These are phyloP conservation scores for Leptographium procerum DNA, from an alignment of 2,329 filamentous ascomycete species.

Conservation along the genomic window DNA sequence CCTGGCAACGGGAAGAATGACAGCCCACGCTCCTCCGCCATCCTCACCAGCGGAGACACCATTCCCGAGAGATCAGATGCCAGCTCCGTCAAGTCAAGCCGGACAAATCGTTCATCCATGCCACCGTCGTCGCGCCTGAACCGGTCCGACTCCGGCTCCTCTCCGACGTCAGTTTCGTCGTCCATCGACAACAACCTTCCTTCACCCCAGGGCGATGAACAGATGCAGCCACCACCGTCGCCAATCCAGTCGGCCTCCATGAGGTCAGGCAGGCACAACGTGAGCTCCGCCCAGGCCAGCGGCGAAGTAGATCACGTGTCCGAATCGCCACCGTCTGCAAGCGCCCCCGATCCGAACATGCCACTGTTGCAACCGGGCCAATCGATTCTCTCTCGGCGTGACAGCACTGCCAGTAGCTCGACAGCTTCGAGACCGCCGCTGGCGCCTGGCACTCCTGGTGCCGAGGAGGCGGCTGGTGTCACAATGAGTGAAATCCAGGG, in stretches of 20 bases:
- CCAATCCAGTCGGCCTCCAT: conserved; percentile 70
- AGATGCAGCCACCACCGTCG: conserved; percentile 60
- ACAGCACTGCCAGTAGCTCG: conserved; percentile 53
- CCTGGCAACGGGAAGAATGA: conserved; percentile 62
- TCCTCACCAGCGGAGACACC: conserved; percentile 51
- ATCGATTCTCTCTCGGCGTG: conserved; percentile 79
- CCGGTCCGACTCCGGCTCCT: conserved; percentile 31
- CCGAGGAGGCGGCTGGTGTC: conserved; percentile 40
- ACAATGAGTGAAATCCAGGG: conserved; percentile 86
- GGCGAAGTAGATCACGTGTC: conserved; percentile 94
- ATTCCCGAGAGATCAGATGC: conserved; percentile 56
- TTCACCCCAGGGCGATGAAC: conserved; percentile 32
- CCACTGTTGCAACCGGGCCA: conserved; percentile 63
- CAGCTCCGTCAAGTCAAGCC: conserved; percentile 61
- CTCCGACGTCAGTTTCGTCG: conserved; percentile 26
- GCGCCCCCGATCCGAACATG: conserved; percentile 34
- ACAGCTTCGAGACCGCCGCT: neutral
- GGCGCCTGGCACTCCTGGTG: conserved; percentile 13
- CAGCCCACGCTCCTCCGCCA: conserved; percentile 67
- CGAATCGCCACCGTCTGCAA: conserved; percentile 69
- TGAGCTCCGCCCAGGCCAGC: conserved; percentile 68
- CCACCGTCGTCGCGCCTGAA: conserved; percentile 26
- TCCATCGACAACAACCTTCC: conserved; percentile 28
- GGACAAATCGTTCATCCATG: conserved; percentile 42
- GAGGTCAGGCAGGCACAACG: conserved; percentile 62